Conservation (phyloP, 768 basidiomycete genomes). For the Lentinula raphanica region DNA sequence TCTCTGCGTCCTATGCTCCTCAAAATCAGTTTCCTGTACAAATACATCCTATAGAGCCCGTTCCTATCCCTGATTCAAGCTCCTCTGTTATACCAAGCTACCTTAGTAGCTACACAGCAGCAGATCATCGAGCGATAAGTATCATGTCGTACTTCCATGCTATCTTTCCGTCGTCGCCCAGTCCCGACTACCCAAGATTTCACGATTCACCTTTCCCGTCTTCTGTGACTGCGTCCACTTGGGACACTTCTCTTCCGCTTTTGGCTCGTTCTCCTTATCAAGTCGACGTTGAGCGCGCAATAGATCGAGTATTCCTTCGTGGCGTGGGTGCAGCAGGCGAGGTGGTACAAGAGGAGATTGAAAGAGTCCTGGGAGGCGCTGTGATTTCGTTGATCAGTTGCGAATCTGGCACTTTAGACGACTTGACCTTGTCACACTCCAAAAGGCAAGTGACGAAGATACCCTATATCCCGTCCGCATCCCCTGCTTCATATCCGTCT, state of each 20-base stretch:
- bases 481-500: constrained; percentile 46
- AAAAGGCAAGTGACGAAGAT: constrained; percentile 21
- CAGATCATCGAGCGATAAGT: constrained; percentile 67
- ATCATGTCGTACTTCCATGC: constrained; percentile 79
- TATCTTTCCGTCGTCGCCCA: constrained; percentile 22
- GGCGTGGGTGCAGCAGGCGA: constrained; percentile 69
- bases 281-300: constrained; percentile 49
- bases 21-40: not conserved
- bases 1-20: not conserved
- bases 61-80: not conserved
- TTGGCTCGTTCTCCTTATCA: constrained; percentile 69
- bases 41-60: not conserved
- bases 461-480: constrained; percentile 45
- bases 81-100: constrained; percentile 14
- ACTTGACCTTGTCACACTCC: constrained; percentile 9
- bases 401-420: constrained; percentile 37
- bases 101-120: constrained; percentile 40
- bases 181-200: constrained; percentile 4
- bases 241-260: constrained; percentile 69
- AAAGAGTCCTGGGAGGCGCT: constrained; percentile 70
- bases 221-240: constrained; percentile 34
- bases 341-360: constrained; percentile 64
- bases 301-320: constrained; percentile 58
- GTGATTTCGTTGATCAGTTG: constrained; percentile 70
- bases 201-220: not conserved